phyloP scores from a whole-genome alignment of 768 basidiomycete species.

The Agaricus subrufescens region DNA sequence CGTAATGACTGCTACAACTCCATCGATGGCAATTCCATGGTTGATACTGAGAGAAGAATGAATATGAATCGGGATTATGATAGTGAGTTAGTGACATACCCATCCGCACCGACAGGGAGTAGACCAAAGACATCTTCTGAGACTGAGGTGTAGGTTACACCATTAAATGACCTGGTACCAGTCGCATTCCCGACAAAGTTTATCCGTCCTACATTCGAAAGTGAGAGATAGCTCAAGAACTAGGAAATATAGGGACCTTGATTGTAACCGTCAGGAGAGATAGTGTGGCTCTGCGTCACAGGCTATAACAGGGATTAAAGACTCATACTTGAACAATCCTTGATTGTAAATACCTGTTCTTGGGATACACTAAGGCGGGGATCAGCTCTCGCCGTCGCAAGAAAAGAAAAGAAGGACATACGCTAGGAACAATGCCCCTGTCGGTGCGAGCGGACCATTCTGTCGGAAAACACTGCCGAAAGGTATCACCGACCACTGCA shows the following conservation, averaged over 20 bases:
- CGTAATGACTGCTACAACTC: slow-evolving; percentile 50
- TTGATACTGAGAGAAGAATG: slow-evolving; percentile 22
- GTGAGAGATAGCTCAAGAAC: background rate
- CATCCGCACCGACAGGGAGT: slow-evolving; percentile 43
- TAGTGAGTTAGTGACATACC: slow-evolving; percentile 19
- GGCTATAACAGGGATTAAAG: slow-evolving; percentile 16
- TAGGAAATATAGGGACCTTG: slow-evolving; percentile 17
- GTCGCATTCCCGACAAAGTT: slow-evolving; percentile 21
- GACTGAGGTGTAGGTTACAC: slow-evolving; percentile 43
- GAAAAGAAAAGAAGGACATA: slow-evolving; percentile 12
- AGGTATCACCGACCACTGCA: background rate
- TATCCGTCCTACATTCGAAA: slow-evolving; percentile 21
- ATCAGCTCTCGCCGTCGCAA: background rate
- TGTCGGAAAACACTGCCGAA: slow-evolving; percentile 46
- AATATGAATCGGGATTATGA: background rate
- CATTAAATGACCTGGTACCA: slow-evolving; percentile 31
- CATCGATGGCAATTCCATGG: slow-evolving; percentile 59
- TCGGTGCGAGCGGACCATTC: slow-evolving; percentile 43
- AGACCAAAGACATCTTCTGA: slow-evolving; percentile 48
- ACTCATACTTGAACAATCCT: background rate
- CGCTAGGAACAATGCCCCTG: slow-evolving; percentile 51
- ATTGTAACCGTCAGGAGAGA: slow-evolving; percentile 28
- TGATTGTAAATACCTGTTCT: slow-evolving; percentile 25
- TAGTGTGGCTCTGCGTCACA: slow-evolving; percentile 24
- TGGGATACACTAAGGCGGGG: slow-evolving; percentile 23